These are phyloP conservation scores for Fusarium algeriense DNA, from an alignment of 2,329 filamentous ascomycete species.

Conservation along the genomic window DNA sequence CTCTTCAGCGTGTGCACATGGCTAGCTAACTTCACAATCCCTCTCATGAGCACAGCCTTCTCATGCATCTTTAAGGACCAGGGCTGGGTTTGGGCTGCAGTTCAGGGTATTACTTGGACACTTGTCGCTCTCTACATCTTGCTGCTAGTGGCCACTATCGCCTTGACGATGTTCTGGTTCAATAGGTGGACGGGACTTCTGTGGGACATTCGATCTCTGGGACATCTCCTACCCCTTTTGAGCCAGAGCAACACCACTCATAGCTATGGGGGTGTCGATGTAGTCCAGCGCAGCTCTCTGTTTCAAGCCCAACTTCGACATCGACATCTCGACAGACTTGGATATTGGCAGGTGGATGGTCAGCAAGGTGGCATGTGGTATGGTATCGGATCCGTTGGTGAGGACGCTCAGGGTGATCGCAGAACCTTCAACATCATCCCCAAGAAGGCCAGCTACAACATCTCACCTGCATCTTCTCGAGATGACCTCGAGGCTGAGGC, in stretches of 20 bases:
- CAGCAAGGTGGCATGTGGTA: conserved; percentile 79
- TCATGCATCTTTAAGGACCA: conserved; percentile 69
- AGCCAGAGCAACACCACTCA: conserved; percentile 82
- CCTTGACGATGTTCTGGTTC: conserved; percentile 73
- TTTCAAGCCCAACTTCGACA: conserved; percentile 66
- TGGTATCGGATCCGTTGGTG: conserved; percentile 71
- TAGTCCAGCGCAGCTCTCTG: conserved; percentile 63
- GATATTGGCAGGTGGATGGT: conserved; percentile 83
- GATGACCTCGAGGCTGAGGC: conserved; percentile 46
- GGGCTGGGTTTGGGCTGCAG: conserved; percentile 83
- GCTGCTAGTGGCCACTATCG: conserved; percentile 66
- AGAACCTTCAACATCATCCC: conserved; percentile 43
- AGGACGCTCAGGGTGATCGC: conserved; percentile 44
- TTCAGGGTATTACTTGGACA: conserved; percentile 83
- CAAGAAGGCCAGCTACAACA: conserved; percentile 49
- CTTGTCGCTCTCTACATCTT: conserved; percentile 80
- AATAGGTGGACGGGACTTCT: conserved; percentile 77
- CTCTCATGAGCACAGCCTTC: conserved; percentile 83
- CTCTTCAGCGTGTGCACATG: conserved; percentile 77
- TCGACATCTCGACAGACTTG: conserved; percentile 77
- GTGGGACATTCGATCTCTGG: conserved; percentile 87
- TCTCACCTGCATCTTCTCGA: conserved; percentile 50
- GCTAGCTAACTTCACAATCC: conserved; percentile 83
- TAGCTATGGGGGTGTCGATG: conserved; percentile 77
- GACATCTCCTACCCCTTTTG: conserved; percentile 82